phyloP scores from a whole-genome alignment of 345 rosid species.

The Rhodamnia argentea region DNA sequence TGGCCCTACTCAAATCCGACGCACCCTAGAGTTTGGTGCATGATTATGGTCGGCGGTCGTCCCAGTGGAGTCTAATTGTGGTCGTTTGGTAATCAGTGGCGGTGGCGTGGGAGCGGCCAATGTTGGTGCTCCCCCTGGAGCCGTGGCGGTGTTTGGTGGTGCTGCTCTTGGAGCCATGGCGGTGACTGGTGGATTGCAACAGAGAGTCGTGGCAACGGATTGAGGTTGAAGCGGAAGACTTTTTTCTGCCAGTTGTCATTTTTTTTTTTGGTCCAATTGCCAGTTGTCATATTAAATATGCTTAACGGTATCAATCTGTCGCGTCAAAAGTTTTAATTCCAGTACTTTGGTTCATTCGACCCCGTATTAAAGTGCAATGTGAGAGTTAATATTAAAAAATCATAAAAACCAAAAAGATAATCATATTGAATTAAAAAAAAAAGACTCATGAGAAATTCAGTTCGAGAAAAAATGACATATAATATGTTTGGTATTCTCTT shows the following conservation, averaged over 20 bases:
- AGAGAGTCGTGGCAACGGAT: rapidly evolving
- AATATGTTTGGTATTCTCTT: neutral
- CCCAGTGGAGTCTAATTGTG: neutral
- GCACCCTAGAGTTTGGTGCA: neutral
- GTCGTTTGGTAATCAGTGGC: neutral
- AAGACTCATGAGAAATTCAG: neutral
- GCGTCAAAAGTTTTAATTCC: neutral
- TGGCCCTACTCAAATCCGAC: neutral
- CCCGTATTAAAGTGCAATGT: neutral
- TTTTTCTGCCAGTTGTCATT: neutral
- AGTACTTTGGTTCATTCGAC: too few relatives aligned
- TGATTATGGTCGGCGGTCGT: neutral
- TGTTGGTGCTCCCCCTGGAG: neutral
- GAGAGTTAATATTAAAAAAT: neutral
- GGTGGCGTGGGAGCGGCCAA: neutral
- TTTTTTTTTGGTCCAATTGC: too few relatives aligned
- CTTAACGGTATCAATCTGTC: neutral
- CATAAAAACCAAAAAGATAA: neutral
- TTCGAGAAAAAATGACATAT: neutral
- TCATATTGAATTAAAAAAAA: neutral
- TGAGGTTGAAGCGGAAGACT: neutral
- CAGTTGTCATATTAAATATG: neutral
- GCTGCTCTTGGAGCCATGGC: neutral
- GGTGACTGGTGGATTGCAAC: neutral
- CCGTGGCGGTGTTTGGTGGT: neutral